These are phyloP conservation scores for Wickerhamomyces xylosicus DNA, from an alignment of 805 yeast species.

Conservation along the genomic window DNA sequence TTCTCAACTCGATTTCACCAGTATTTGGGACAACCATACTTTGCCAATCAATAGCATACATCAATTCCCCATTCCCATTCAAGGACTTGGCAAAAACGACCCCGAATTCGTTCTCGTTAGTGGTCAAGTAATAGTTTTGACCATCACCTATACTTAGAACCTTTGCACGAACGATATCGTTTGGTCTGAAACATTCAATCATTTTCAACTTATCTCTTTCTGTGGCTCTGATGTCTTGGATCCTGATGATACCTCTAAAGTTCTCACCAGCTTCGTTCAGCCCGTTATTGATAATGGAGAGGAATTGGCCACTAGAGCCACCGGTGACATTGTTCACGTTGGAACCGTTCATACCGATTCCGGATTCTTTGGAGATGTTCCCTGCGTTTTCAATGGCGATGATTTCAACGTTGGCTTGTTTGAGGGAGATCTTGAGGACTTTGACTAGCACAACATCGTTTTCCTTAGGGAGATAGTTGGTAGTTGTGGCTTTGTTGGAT, in stretches of 20 bases:
- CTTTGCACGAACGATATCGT: constrained; percentile 81
- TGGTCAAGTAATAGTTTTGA: constrained; percentile 75
- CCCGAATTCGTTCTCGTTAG: constrained; percentile 87
- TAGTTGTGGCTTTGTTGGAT: constrained; percentile 15
- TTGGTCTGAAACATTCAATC: constrained; percentile 75
- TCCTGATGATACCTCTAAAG: constrained; percentile 75
- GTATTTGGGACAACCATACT: constrained; percentile 75
- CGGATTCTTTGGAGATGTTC: constrained; percentile 47
- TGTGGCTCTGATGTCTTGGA: constrained; percentile 84
- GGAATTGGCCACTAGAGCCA: constrained; percentile 41
- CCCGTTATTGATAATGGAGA: constrained; percentile 29
- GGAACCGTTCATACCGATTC: constrained; percentile 50
- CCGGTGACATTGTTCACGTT: constrained; percentile 35
- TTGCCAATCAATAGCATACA: constrained; percentile 94
- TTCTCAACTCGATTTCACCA: constrained; percentile 69
- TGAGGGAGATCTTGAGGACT: constrained; percentile 53
- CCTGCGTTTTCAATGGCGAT: constrained; percentile 55
- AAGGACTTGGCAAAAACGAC: constrained; percentile 75
- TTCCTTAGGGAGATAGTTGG: constrained; percentile 64
- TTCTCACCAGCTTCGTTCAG: constrained; percentile 77
- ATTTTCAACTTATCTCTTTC: constrained; percentile 83
- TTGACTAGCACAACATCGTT: constrained; percentile 74
- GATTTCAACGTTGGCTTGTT: constrained; percentile 75
- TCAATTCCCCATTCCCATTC: constrained; percentile 58
- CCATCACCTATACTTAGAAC: constrained; percentile 90